A percentile compares a stretch with the other conserved stretches of the same genome.
These are phyloP conservation scores for Volvox reticuliferus DNA, from an alignment of 139 green algal species.

Conservation along the genomic window DNA sequence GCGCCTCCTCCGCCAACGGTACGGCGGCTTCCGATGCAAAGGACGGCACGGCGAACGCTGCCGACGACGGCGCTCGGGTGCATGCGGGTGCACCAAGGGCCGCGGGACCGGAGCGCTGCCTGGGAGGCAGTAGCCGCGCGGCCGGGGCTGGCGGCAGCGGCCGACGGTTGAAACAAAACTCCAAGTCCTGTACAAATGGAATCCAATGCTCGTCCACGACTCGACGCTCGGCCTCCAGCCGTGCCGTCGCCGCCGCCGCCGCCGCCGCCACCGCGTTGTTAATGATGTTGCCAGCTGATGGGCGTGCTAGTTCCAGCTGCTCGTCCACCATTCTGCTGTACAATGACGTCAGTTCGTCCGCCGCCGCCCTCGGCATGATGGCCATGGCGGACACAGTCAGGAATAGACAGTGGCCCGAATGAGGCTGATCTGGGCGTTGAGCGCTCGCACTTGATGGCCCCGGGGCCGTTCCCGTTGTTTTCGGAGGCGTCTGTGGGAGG, in stretches of 20 bases:
- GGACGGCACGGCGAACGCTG: not conserved
- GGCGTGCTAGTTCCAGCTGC: not conserved
- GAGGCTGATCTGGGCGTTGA: not conserved
- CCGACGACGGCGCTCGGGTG: not conserved
- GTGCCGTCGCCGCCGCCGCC: not conserved
- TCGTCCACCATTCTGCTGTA: constrained; percentile 38
- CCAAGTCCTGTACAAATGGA: constrained; percentile 28
- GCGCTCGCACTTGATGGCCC: not conserved
- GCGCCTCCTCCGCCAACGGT: too few species aligned
- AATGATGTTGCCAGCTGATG: not conserved
- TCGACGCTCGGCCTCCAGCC: not conserved
- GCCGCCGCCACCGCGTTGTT: not conserved
- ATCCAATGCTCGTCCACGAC: constrained; percentile 15
- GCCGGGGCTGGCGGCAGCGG: not conserved
- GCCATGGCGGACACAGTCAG: not conserved
- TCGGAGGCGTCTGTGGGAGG: not conserved
- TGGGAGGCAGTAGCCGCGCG: not conserved
- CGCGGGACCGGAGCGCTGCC: constrained; percentile 10
- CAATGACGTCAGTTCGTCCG: not conserved
- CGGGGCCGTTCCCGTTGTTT: not conserved
- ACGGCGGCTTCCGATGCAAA: not conserved
- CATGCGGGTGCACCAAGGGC: not conserved
- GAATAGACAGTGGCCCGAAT: not conserved
- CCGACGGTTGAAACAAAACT: not conserved
- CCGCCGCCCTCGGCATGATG: not conserved